Evolutionary conservation across 495 filamentous ascomycete species (phyloP).

Genomic region (Pseudotulostoma volvatum): DNA sequence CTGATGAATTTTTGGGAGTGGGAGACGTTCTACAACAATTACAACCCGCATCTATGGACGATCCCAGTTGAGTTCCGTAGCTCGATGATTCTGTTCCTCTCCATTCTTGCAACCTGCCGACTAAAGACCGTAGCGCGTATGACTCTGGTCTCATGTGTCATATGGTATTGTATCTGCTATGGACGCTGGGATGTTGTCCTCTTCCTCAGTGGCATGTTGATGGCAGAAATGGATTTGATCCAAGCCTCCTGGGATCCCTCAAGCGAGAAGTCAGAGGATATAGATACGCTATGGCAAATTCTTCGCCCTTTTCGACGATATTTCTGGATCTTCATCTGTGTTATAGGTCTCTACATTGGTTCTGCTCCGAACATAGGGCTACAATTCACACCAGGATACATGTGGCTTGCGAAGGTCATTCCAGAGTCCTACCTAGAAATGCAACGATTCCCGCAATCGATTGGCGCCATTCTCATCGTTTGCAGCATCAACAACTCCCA

Average conservation of each 20-base stretch:
- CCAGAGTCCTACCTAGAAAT: constrained; percentile 27
- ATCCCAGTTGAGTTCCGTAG: constrained; percentile 55
- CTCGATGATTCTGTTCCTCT: constrained; percentile 48
- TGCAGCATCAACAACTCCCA: constrained; percentile 36
- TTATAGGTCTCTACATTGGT: constrained; percentile 27
- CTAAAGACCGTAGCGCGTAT: constrained; percentile 31
- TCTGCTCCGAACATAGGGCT: constrained; percentile 27
- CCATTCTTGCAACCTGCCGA: constrained; percentile 38
- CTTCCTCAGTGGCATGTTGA: constrained; percentile 41
- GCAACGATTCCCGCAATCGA: constrained; percentile 29
- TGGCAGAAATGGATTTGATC: constrained; percentile 42
- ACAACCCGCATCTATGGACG: constrained; percentile 57
- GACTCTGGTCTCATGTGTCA: constrained; percentile 24
- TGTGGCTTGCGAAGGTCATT: constrained; percentile 25
- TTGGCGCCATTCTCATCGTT: constrained; percentile 40
- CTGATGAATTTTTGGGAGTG: constrained; percentile 39
- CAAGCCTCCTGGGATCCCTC: constrained; percentile 26
- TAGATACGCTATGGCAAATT: constrained; percentile 10
- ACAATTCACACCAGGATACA: constrained; percentile 30
- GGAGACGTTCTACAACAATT: constrained; percentile 36
- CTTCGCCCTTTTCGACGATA: constrained; percentile 28
- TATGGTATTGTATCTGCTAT: constrained; percentile 39
- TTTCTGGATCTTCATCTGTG: constrained; percentile 36
- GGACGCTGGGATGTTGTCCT: constrained; percentile 44
- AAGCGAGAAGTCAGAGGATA: constrained; percentile 1